Percentiles rank a stretch among this genome's conserved stretches.
These are phyloP conservation scores for Leccinum ochraceum DNA, from an alignment of 768 basidiomycete genomes.

Conservation along the genomic window DNA sequence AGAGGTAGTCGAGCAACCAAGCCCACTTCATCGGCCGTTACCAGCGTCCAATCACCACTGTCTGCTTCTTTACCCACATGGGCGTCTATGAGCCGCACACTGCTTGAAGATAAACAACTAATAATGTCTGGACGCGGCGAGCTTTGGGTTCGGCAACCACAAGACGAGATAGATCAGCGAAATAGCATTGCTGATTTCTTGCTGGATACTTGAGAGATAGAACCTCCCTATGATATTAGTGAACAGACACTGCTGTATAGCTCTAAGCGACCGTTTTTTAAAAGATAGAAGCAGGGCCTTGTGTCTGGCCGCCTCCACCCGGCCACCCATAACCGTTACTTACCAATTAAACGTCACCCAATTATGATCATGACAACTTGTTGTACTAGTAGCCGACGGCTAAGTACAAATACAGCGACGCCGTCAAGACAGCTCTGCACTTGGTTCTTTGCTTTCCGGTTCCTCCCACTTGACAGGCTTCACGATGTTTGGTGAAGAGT, in stretches of 20 bases:
- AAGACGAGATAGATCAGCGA: conserved; percentile 40
- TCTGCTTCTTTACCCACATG: conserved; percentile 33
- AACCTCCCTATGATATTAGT: neutral
- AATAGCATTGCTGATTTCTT: conserved; percentile 41
- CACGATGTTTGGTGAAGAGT: conserved; percentile 32
- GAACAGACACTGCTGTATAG: neutral
- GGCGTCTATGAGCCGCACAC: conserved; percentile 24
- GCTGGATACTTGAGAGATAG: conserved; percentile 27
- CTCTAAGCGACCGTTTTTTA: neutral
- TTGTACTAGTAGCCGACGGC: conserved; percentile 34
- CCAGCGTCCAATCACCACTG: conserved; percentile 10
- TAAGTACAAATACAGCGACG: conserved; percentile 28
- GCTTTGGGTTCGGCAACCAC: conserved; percentile 33
- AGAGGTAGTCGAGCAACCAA: conserved; percentile 47
- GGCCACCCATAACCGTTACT: neutral
- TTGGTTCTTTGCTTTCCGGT: neutral
- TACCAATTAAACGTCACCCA: neutral
- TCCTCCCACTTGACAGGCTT: conserved; percentile 5
- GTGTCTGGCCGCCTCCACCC: conserved; percentile 4
- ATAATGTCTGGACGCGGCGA: conserved; percentile 22
- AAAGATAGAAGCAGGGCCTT: neutral
- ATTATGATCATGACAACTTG: conserved; percentile 1
- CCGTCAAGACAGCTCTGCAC: neutral
- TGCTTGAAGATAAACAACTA: neutral
- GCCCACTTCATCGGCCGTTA: conserved; percentile 3